phyloP scores from a whole-genome alignment of 306 rosid genomes.

The Rosa lucieae region DNA sequence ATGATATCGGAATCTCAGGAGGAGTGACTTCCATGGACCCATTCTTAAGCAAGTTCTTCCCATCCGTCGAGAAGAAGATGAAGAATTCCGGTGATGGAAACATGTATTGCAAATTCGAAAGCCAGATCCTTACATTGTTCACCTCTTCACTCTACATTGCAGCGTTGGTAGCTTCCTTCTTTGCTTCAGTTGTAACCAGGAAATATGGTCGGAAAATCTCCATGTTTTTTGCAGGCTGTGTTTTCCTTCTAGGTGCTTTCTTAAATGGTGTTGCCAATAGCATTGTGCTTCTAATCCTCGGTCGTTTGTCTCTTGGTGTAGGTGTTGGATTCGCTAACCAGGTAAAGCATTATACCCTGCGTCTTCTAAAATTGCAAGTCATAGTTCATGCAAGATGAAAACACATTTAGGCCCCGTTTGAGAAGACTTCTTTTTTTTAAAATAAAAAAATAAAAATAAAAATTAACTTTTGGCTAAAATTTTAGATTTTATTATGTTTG shows the following conservation, averaged over 20 bases:
- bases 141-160: constrained; percentile 63
- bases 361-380: background rate
- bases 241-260: constrained; percentile 46
- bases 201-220: constrained; percentile 46
- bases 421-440: no score
- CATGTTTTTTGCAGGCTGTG: constrained; percentile 48
- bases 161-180: constrained; percentile 55
- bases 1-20: constrained; percentile 47
- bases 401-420: background rate
- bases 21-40: constrained; percentile 47
- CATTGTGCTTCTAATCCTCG: constrained; percentile 39
- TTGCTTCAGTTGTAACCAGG: constrained; percentile 46
- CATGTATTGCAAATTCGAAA: constrained; percentile 61
- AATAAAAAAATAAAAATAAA: no score
- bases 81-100: constrained; percentile 31
- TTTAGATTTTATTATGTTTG: no score
- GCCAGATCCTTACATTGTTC: constrained; percentile 55
- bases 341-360: background rate
- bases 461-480: no score
- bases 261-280: constrained; percentile 47
- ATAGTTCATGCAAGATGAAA: background rate
- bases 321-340: constrained; percentile 54
- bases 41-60: constrained; percentile 42
- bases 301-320: constrained; percentile 59
- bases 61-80: constrained; percentile 43